phyloP scores from a whole-genome alignment of 2,329 filamentous ascomycete genomes.

The Magnaporthiopsis rhizophila region DNA sequence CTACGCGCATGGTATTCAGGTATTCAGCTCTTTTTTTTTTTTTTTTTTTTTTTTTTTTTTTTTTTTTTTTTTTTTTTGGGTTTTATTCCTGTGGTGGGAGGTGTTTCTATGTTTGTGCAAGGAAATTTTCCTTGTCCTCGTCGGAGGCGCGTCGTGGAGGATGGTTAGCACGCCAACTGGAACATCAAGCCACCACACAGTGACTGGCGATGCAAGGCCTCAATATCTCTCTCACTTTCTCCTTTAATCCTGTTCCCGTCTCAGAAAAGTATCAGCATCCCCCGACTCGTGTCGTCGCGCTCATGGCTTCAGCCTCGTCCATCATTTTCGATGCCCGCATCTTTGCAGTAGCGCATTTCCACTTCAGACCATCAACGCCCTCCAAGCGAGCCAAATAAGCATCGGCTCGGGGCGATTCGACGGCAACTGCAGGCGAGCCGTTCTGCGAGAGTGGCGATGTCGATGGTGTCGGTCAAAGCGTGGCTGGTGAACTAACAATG shows the following conservation, averaged over 20 bases:
- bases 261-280: not conserved
- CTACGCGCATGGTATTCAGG: too few species aligned
- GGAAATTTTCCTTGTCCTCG: not conserved
- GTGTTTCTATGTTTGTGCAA: too few species aligned
- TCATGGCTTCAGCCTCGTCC: too few species aligned
- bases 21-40: too few species aligned
- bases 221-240: too few species aligned
- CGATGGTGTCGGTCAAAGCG: slow-evolving; percentile 2
- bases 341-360: not conserved
- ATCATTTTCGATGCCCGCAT: not conserved
- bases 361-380: not conserved
- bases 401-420: not conserved
- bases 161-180: not conserved
- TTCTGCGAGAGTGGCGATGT: not conserved
- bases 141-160: too few species aligned
- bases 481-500: not conserved
- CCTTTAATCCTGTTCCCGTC: not conserved
- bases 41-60: too few species aligned
- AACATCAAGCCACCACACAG: too few species aligned
- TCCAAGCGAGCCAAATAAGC: not conserved
- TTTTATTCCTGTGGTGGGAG: too few species aligned
- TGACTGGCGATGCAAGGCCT: too few species aligned
- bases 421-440: not conserved
- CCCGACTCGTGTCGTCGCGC: too few species aligned
- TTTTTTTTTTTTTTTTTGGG: too few species aligned